Base-by-base conservation (phyloP, 441 rosid genomes). In the Metrosideros polymorpha region DNA sequence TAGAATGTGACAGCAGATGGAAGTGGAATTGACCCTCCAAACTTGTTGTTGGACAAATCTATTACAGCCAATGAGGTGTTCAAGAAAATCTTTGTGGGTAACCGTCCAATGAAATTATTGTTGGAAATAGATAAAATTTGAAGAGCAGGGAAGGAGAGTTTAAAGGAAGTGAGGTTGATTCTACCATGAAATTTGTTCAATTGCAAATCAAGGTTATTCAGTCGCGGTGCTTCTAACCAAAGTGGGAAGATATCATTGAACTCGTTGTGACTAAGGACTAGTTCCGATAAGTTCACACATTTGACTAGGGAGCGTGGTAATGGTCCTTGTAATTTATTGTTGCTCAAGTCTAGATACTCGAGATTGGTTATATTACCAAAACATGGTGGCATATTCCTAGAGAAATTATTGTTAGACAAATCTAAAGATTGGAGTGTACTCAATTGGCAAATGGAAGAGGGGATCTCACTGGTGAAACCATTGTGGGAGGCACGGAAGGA, bases 401-500 rank as follows among this genome's bases (percentile, higher is more conserved):
- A 50, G 52, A 50, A 6, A 15, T 2, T 50, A 50, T 50, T 50
- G 19, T 50, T 14, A 50, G 19, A 50, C 19, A 50, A 14, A 50
- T 1, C 2, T 50, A 50, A 50, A 50, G 1, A 1, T 15, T 4
- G 19, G 52, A 50, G 52, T 50, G 52, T 14, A 50, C 18, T 55
- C 3, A 55, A 55, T 4, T 55, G 59, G n/a, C 59, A 55, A 55
- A 55, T 55, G 0, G 0, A 55, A 55, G n/a, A 55, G n/a, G 59
- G n/a, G 6, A 55, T 55, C 59, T 55, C 59, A 9, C n/a, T n/a
- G 6, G 59, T 55, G 59, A 55, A 55, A 55, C n/a, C 1, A 55
- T 55, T 55, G n/a, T 25, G 24, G 13, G 0, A 4, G n/a, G n/a
- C 59, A 2, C 0, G 0, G 25, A 55, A 55, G 3, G 0, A 0